Evolutionary conservation across 163 green algal genomes (phyloP).

Genomic region (Scenedesmus sp.): DNA sequence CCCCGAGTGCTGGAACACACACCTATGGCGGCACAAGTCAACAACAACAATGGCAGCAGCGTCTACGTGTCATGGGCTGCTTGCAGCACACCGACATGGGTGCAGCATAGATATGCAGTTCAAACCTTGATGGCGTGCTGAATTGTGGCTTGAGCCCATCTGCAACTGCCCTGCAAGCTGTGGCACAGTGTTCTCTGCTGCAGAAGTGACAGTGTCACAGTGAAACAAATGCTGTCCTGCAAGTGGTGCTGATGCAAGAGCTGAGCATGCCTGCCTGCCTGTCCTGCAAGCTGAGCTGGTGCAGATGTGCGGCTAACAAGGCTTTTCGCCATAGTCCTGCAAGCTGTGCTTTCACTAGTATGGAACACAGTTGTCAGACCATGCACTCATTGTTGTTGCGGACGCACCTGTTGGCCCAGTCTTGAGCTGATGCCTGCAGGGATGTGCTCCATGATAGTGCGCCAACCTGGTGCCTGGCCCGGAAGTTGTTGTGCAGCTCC

Average conservation of each 20-base stretch:
- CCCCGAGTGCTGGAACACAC: conserved; percentile 34
- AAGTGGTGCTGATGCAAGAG: background rate
- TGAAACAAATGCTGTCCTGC: background rate
- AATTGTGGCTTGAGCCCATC: background rate
- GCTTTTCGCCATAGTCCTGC: too few species aligned
- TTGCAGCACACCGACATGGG: background rate
- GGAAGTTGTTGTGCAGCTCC: conserved; percentile 55
- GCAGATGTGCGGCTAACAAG: background rate
- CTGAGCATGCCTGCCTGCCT: background rate
- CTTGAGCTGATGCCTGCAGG: conserved; percentile 27
- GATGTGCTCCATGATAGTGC: conserved; percentile 36
- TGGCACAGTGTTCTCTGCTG: too few species aligned
- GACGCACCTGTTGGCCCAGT: conserved; percentile 51
- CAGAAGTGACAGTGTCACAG: background rate
- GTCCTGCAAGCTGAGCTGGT: background rate
- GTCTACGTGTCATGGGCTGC: background rate
- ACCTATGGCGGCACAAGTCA: background rate
- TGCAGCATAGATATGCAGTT: too few species aligned
- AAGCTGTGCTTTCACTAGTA: background rate
- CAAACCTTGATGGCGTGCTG: too few species aligned
- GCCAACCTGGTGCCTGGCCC: conserved; percentile 34
- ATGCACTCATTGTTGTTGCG: background rate
- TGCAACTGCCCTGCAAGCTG: background rate
- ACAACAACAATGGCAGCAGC: background rate
- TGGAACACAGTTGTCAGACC: background rate